Conservation (phyloP, 1,284 basidiomycete species). For the Cryptococcus sp. region DNA sequence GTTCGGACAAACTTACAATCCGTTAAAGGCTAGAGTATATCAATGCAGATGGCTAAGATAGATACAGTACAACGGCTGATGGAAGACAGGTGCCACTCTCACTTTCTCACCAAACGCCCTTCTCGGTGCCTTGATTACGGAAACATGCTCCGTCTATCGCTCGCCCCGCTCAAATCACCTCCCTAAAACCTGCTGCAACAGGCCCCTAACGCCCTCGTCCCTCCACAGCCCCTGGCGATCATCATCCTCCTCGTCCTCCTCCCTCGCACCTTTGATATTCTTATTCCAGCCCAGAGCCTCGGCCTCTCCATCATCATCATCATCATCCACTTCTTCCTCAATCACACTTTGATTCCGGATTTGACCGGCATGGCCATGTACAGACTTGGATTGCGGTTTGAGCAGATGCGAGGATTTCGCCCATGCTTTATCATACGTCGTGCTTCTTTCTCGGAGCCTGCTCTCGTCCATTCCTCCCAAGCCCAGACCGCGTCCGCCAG, state of each 20-base stretch:
- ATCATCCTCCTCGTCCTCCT: constrained; percentile 23
- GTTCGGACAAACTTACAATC: too few relatives aligned
- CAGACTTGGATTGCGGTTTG: constrained; percentile 5
- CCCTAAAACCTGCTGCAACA: constrained; percentile 50
- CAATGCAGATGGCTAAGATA: too few relatives aligned
- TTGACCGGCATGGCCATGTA: neutral
- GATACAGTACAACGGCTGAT: too few relatives aligned
- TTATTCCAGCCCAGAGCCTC: constrained; percentile 1
- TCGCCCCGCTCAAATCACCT: constrained; percentile 19
- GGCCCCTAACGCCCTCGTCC: constrained; percentile 44
- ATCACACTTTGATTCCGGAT: constrained; percentile 20
- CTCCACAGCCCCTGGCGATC: constrained; percentile 34
- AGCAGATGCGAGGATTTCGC: constrained; percentile 26
- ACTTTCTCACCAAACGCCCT: too few relatives aligned
- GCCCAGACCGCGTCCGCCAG: constrained; percentile 19
- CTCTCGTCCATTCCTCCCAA: constrained; percentile 20
- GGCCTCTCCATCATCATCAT: constrained; percentile 21
- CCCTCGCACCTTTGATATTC: constrained; percentile 20
- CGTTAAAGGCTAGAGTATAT: too few relatives aligned
- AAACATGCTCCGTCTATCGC: neutral
- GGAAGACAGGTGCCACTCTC: too few relatives aligned
- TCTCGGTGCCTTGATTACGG: too few relatives aligned
- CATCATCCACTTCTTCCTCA: constrained; percentile 21
- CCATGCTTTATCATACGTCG: constrained; percentile 32
- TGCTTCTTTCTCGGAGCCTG: constrained; percentile 19